Evolutionary conservation across 2,329 filamentous ascomycete species (phyloP).

Genomic region (Mycosphaerella sp.): DNA sequence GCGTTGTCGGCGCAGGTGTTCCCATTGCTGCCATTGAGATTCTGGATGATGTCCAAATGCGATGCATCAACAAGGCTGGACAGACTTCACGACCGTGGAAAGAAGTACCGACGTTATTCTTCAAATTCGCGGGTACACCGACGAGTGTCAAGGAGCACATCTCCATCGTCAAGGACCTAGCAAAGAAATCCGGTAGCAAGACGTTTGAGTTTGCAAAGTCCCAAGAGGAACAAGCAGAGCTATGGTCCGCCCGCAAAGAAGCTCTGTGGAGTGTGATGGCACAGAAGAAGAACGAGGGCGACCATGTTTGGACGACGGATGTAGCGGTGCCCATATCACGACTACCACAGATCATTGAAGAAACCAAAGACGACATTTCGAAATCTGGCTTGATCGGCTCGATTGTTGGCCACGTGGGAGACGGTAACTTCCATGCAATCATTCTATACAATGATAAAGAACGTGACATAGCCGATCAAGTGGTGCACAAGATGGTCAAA

Average conservation of each 20-base stretch:
- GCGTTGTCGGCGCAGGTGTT: constrained; percentile 72
- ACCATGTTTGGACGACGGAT: constrained; percentile 73
- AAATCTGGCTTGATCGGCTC: constrained; percentile 57
- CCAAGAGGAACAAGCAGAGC: constrained; percentile 58
- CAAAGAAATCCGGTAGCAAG: constrained; percentile 54
- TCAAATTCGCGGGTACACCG: constrained; percentile 67
- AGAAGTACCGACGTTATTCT: constrained; percentile 65
- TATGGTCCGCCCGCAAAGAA: constrained; percentile 72
- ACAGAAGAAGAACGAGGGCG: constrained; percentile 52
- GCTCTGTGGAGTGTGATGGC: constrained; percentile 68
- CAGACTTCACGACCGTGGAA: constrained; percentile 60
- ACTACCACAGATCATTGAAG: constrained; percentile 68
- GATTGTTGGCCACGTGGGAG: constrained; percentile 68
- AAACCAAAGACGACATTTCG: constrained; percentile 62
- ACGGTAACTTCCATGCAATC: constrained; percentile 68
- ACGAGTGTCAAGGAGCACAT: constrained; percentile 73
- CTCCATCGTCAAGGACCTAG: constrained; percentile 56
- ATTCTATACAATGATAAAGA: constrained; percentile 62
- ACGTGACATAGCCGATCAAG: constrained; percentile 58
- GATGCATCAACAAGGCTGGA: constrained; percentile 61
- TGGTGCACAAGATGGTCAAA: constrained; percentile 82
- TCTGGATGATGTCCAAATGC: constrained; percentile 86
- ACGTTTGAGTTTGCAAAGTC: constrained; percentile 64
- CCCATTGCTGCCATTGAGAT: constrained; percentile 90
- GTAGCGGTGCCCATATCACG: constrained; percentile 70